Conservation (phyloP, 1,139 yeast species). For the Yamadazyma triangularis region DNA sequence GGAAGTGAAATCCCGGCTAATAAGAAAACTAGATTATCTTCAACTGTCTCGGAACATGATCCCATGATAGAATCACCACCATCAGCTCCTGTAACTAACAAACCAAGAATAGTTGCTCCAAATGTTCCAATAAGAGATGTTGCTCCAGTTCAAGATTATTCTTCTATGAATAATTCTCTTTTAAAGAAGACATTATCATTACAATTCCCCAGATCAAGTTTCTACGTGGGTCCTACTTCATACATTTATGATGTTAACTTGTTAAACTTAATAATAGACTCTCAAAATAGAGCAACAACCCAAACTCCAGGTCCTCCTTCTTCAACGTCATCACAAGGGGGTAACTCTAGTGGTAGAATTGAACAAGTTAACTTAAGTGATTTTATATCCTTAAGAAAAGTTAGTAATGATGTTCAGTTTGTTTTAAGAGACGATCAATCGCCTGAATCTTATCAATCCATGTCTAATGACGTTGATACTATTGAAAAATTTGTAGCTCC, state of each 20-base stretch:
- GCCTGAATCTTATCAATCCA: constrained; percentile 54
- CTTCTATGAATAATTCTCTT: constrained; percentile 45
- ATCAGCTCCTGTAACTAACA: constrained; percentile 3
- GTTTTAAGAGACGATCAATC: constrained; percentile 69
- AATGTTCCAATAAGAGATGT: constrained; percentile 52
- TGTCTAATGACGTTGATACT: constrained; percentile 66
- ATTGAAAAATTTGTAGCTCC: constrained; percentile 74
- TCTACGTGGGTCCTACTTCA: constrained; percentile 73
- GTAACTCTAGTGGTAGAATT: constrained; percentile 27
- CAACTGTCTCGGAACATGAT: background rate
- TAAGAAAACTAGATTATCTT: constrained; percentile 13
- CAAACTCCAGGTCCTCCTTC: background rate
- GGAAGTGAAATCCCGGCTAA: constrained; percentile 13
- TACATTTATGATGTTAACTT: constrained; percentile 56
- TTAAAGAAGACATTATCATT: constrained; percentile 42
- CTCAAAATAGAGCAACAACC: constrained; percentile 20
- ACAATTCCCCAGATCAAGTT: constrained; percentile 73
- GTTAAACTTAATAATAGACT: constrained; percentile 49
- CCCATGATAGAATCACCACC: background rate
- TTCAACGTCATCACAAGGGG: no score
- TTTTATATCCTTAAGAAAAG: constrained; percentile 59
- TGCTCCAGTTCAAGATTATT: constrained; percentile 53
- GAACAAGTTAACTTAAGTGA: constrained; percentile 64
- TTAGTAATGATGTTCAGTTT: constrained; percentile 61
- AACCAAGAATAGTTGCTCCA: constrained; percentile 33